Percentiles rank a stretch among this genome's conserved stretches.
Evolutionary conservation across 306 rosid species (phyloP).

Genomic region (Pueraria montana): DNA sequence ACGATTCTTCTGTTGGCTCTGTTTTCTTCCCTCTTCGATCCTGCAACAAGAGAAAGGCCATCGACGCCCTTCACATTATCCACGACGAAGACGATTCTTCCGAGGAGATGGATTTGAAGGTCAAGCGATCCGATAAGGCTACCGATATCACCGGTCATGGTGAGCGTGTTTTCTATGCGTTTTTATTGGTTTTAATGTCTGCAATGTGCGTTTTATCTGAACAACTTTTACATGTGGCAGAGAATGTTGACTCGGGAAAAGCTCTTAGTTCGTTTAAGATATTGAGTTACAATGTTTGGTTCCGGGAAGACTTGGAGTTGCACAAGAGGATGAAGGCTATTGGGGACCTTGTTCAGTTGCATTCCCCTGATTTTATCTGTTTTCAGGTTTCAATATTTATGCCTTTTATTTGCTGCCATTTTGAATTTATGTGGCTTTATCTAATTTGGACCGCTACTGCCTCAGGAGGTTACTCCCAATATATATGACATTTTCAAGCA

Average conservation of each 20-base stretch:
- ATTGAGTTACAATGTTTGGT: constrained; percentile 88
- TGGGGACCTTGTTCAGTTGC: constrained; percentile 76
- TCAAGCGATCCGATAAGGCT: constrained; percentile 49
- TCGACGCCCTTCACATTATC: constrained; percentile 51
- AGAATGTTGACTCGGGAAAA: constrained; percentile 49
- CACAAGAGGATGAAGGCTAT: constrained; percentile 83
- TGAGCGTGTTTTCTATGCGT: constrained; percentile 10
- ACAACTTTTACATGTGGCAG: constrained; percentile 42
- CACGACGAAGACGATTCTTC: constrained; percentile 35
- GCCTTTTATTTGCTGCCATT: neutral
- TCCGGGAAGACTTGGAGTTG: constrained; percentile 83
- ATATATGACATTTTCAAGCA: constrained; percentile 63
- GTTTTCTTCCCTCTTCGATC: constrained; percentile 80
- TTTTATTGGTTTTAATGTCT: neutral
- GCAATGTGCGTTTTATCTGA: neutral
- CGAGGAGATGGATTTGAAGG: constrained; percentile 32
- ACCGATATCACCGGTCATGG: constrained; percentile 52
- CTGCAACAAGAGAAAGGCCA: constrained; percentile 68
- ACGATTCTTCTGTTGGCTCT: constrained; percentile 72
- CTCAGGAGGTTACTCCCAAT: constrained; percentile 63
- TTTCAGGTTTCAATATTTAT: constrained; percentile 55
- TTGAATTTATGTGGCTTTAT: constrained; percentile 3
- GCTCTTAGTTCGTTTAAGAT: constrained; percentile 58
- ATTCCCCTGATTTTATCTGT: constrained; percentile 74
- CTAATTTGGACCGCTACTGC: constrained; percentile 13